Conservation (phyloP, 23 red algal species). For the Porphyridium purpureum region DNA sequence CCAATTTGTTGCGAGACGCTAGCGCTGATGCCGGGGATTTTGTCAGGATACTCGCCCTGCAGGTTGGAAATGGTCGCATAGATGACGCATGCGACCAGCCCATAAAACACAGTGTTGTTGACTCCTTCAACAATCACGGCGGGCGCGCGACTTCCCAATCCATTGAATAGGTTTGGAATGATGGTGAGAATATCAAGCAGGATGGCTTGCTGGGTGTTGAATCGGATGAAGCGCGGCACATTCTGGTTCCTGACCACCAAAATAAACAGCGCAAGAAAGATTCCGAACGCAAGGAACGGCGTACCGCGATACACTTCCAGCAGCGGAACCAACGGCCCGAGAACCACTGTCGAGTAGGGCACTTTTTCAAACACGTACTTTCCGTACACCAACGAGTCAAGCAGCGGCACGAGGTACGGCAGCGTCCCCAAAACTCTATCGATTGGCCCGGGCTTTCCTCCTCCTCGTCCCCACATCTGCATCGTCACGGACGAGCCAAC, state of each 20-base stretch:
- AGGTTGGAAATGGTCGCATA: slow-evolving; percentile 46
- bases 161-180: slow-evolving; percentile 71
- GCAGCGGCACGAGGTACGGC: slow-evolving; percentile 89
- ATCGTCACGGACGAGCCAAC: too few species aligned
- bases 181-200: slow-evolving; percentile 84
- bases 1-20: slow-evolving; percentile 59
- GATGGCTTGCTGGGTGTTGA: slow-evolving; percentile 96
- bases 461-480: too few species aligned
- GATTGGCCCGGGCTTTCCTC: not conserved
- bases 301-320: slow-evolving; percentile 74
- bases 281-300: slow-evolving; percentile 76
- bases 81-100: slow-evolving; percentile 18
- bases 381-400: slow-evolving; percentile 88
- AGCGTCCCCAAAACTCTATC: slow-evolving; percentile 45
- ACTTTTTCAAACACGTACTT: slow-evolving; percentile 62
- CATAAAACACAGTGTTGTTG: slow-evolving; percentile 64
- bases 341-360: slow-evolving; percentile 37
- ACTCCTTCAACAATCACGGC: slow-evolving; percentile 18
- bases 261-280: slow-evolving; percentile 69
- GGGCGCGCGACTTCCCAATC: slow-evolving; percentile 19
- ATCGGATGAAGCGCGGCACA: slow-evolving; percentile 68
- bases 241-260: slow-evolving; percentile 65
- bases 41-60: slow-evolving; percentile 49
- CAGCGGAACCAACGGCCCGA: slow-evolving; percentile 55
- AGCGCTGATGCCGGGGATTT: slow-evolving; percentile 65